These are phyloP conservation scores for Clavispora santaluciae DNA, from an alignment of 805 yeast species.

Conservation along the genomic window DNA sequence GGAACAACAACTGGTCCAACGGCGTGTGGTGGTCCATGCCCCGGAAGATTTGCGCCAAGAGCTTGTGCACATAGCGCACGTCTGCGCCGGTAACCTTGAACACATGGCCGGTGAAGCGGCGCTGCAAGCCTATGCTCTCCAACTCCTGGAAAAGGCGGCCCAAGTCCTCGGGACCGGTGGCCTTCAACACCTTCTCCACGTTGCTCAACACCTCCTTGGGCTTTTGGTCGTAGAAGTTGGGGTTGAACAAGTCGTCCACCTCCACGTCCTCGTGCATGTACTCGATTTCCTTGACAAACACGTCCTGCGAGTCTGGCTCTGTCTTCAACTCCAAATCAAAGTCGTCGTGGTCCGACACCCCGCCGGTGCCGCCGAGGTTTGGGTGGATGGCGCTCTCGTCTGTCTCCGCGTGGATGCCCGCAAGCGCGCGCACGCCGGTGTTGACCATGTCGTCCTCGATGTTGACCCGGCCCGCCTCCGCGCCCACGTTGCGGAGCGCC, in stretches of 20 bases:
- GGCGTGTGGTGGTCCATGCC: slow-evolving; percentile 1
- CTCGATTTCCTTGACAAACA: slow-evolving; percentile 5
- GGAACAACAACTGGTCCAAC: slow-evolving; percentile 5
- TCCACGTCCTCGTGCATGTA: slow-evolving; percentile 9
- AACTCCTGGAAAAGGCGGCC: slow-evolving; percentile 9
- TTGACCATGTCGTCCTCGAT: slow-evolving; percentile 10
- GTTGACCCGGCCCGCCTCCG: slow-evolving; percentile 11
- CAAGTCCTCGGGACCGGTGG: slow-evolving; percentile 6
- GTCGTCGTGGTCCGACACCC: slow-evolving; percentile 6
- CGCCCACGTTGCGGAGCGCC: slow-evolving; percentile 13
- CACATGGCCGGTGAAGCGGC: slow-evolving; percentile 13
- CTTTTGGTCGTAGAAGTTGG: slow-evolving; percentile 7
- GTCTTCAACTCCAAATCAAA: slow-evolving; percentile 9
- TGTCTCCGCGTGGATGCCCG: not conserved
- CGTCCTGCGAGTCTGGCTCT: slow-evolving; percentile 11
- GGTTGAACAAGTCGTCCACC: slow-evolving; percentile 10
- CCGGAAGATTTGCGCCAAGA: slow-evolving; percentile 8
- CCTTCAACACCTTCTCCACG: slow-evolving; percentile 5
- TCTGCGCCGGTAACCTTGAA: slow-evolving; percentile 14
- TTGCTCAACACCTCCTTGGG: slow-evolving; percentile 6
- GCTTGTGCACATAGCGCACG: slow-evolving; percentile 10
- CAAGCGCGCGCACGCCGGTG: not conserved
- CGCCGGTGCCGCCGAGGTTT: slow-evolving; percentile 7
- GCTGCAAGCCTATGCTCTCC: slow-evolving; percentile 11
- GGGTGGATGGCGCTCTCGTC: slow-evolving; percentile 13